Conservation (phyloP, 805 yeast species). For the Teunomyces gatunensis region DNA sequence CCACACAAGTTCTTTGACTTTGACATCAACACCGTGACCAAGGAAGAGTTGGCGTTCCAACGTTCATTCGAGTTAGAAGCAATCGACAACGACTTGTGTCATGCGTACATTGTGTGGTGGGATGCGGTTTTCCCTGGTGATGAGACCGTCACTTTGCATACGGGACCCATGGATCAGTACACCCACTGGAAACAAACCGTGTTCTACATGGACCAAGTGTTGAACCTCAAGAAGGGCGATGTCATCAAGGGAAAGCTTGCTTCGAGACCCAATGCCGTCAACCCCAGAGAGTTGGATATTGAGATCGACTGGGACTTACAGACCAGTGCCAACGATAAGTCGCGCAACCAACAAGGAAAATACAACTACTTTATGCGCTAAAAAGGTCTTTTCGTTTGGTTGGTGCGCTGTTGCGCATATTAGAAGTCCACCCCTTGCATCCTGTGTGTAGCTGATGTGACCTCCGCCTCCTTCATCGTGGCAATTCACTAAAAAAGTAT, state of each 20-base stretch:
- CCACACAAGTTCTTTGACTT: conserved; percentile 70
- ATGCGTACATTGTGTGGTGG: conserved; percentile 92
- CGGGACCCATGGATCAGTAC: conserved; percentile 91
- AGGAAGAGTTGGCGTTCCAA: conserved; percentile 77
- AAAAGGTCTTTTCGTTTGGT: neutral
- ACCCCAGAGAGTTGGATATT: conserved; percentile 90
- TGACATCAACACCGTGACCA: conserved; percentile 84
- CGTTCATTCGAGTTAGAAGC: conserved; percentile 69
- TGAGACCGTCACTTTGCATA: conserved; percentile 72
- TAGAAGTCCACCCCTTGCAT: neutral
- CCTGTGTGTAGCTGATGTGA: neutral
- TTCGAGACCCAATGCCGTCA: conserved; percentile 69
- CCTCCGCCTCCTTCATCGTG: neutral
- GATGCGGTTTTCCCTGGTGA: conserved; percentile 84
- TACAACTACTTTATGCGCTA: conserved; percentile 72
- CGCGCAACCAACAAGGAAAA: conserved; percentile 58
- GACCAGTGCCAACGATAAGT: conserved; percentile 42
- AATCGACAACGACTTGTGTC: conserved; percentile 74
- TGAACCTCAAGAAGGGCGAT: conserved; percentile 77
- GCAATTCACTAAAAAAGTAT: neutral
- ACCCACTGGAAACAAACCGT: conserved; percentile 99
- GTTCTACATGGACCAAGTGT: conserved; percentile 80
- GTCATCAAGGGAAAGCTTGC: conserved; percentile 65
- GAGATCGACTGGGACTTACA: conserved; percentile 58
- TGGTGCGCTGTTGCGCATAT: neutral